A percentile compares a stretch with the other conserved stretches of the same genome.
Conservation (phyloP, 208 protist species). For the Entamoeba moshkovskii region DNA sequence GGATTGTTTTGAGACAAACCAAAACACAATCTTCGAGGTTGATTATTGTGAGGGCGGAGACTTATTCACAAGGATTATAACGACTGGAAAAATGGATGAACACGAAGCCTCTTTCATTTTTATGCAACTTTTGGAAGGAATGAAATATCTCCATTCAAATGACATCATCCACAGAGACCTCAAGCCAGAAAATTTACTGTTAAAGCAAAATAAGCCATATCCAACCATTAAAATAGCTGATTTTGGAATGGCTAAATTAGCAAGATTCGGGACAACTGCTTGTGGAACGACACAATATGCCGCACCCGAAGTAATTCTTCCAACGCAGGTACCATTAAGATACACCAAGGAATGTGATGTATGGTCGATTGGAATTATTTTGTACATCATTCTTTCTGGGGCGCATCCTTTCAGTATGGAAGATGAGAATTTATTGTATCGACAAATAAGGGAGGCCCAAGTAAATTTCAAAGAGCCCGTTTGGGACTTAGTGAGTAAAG, state of each 20-base stretch:
- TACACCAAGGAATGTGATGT: conserved; percentile 15
- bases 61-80: background rate
- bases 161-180: background rate
- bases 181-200: background rate
- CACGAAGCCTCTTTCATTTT: background rate
- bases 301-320: conserved; percentile 39
- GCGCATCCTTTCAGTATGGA: conserved; percentile 3
- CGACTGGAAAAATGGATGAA: background rate
- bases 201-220: background rate
- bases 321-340: conserved; percentile 16
- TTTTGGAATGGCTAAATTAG: conserved; percentile 73
- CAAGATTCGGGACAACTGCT: background rate
- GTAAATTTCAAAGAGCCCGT: background rate
- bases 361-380: conserved; percentile 14
- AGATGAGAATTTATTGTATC: background rate
- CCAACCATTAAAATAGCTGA: conserved; percentile 70
- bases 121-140: background rate
- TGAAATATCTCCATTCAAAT: background rate
- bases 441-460: background rate
- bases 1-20: background rate
- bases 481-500: background rate
- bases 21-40: background rate
- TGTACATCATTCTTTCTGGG: conserved; percentile 15
- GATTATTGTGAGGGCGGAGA: background rate
- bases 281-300: conserved; percentile 43